Conservation (phyloP, 306 rosid species). For the Glycyrrhiza uralensis region DNA sequence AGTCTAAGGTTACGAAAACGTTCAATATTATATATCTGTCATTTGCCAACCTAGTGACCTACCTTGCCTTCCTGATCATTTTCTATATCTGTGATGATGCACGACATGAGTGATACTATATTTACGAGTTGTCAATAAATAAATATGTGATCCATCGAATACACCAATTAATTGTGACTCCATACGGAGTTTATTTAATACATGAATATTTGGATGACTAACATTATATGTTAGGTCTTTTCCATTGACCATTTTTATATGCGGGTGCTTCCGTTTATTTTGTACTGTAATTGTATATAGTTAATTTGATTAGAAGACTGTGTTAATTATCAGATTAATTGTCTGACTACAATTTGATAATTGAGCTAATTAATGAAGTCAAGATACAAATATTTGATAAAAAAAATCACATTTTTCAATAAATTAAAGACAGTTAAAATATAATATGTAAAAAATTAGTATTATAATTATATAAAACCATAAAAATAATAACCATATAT, state of each 20-base stretch:
- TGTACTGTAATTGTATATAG: neutral
- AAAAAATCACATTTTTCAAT: too few relatives aligned
- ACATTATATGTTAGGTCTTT: slow-evolving; percentile 18
- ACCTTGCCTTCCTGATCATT: slow-evolving; percentile 3
- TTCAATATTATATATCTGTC: slow-evolving; percentile 13
- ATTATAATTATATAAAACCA: too few relatives aligned
- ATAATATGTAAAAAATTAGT: too few relatives aligned
- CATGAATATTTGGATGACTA: slow-evolving; percentile 4
- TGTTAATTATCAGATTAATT: neutral
- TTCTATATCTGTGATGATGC: slow-evolving; percentile 16
- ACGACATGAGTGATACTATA: neutral
- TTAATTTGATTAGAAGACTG: neutral
- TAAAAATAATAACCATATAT: too few relatives aligned
- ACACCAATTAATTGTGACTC: neutral
- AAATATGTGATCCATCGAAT: slow-evolving; percentile 13
- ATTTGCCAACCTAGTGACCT: slow-evolving; percentile 27
- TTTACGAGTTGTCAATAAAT: slow-evolving; percentile 22
- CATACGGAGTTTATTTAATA: neutral
- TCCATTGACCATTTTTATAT: slow-evolving; percentile 16
- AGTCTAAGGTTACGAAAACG: neutral
- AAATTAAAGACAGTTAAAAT: too few relatives aligned
- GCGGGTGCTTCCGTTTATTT: neutral
- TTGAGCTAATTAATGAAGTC: too few relatives aligned
- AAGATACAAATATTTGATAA: too few relatives aligned
- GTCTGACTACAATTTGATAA: neutral